These are phyloP conservation scores for Capsicum baccatum DNA, from an alignment of 257 asterid genomes.

Conservation along the genomic window DNA sequence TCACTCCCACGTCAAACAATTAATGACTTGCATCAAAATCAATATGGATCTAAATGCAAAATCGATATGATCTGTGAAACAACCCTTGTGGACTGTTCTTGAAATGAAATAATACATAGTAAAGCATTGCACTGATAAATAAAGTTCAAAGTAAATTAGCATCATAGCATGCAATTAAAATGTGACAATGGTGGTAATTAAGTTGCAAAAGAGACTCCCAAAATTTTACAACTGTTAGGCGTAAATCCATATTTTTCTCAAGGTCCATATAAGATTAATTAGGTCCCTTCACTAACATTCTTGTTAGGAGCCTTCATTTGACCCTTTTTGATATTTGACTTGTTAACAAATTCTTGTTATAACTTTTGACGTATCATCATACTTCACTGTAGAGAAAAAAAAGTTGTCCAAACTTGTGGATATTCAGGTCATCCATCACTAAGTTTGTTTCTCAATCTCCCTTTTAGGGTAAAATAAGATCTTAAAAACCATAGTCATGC, in stretches of 20 bases:
- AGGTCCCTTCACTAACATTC: neutral
- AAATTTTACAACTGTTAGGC: neutral
- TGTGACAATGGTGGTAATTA: neutral
- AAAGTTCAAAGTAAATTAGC: neutral
- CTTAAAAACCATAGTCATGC: neutral
- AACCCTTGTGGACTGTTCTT: conserved; percentile 31
- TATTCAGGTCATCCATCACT: conserved; percentile 11
- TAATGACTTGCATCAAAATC: conserved; percentile 34
- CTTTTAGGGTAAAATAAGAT: neutral
- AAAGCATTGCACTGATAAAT: neutral
- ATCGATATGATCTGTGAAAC: neutral
- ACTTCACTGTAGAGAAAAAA: neutral
- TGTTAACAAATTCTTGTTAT: neutral
- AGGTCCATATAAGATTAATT: neutral
- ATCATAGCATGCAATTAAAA: neutral
- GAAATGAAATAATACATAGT: neutral
- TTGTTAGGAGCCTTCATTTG: conserved; percentile 9
- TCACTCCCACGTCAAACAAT: conserved; percentile 32
- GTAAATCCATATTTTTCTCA: neutral
- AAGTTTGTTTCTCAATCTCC: neutral
- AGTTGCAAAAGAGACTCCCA: neutral
- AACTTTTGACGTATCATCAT: neutral
- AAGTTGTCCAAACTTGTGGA: neutral
- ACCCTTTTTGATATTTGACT: conserved; percentile 20
- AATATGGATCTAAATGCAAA: neutral